phyloP scores from a whole-genome alignment of 2,329 filamentous ascomycete species.

The Aspergillus aculeatinus region DNA sequence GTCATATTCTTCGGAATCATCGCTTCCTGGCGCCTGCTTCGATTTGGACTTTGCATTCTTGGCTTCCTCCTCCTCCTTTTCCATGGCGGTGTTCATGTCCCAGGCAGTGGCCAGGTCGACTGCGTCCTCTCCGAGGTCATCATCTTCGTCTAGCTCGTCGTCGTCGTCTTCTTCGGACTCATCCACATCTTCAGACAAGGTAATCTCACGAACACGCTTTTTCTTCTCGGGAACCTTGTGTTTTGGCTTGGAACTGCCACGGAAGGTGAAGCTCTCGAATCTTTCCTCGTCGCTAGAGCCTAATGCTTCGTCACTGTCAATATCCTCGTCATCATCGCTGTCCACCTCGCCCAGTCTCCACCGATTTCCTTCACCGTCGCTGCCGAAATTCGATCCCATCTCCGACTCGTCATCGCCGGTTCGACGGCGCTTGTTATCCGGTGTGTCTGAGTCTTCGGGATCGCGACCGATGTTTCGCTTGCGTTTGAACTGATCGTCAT shows the following conservation, averaged over 20 bases:
- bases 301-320: conserved; percentile 80
- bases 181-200: conserved; percentile 52
- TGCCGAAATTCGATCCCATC: conserved; percentile 66
- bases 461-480: conserved; percentile 39
- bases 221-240: conserved; percentile 24
- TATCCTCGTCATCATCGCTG: conserved; percentile 65
- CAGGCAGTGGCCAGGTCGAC: conserved; percentile 63
- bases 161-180: conserved; percentile 43
- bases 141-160: conserved; percentile 52
- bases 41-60: conserved; percentile 30
- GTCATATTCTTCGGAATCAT: conserved; percentile 37
- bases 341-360: conserved; percentile 75
- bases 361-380: conserved; percentile 80
- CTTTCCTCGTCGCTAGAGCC: conserved; percentile 83
- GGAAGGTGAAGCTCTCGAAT: conserved; percentile 74
- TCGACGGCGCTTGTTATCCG: conserved; percentile 47
- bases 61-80: conserved; percentile 39
- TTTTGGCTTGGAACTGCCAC: conserved; percentile 54
- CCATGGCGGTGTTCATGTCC: conserved; percentile 51
- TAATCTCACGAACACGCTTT: conserved; percentile 41
- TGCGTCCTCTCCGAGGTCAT: conserved; percentile 63
- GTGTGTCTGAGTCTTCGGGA: conserved; percentile 42
- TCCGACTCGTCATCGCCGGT: conserved; percentile 46
- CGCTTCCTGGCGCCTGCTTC: conserved; percentile 29
- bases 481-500: conserved; percentile 49